Conservation (phyloP, 495 filamentous ascomycete species). For the Annulohypoxylon stygium region DNA sequence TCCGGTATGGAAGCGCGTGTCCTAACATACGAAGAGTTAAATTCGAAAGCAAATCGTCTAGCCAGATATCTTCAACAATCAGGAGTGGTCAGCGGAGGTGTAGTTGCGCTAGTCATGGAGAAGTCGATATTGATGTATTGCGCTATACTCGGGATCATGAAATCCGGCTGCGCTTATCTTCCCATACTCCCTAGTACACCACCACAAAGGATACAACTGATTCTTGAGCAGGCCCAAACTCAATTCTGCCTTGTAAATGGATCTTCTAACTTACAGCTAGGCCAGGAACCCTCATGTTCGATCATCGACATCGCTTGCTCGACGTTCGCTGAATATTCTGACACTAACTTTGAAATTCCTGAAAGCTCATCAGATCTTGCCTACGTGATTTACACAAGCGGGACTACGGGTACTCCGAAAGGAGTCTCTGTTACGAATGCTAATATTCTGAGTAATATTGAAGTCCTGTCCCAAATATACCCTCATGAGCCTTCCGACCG, state of each 20-base stretch:
- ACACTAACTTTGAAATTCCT: conserved; percentile 51
- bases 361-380: conserved; percentile 57
- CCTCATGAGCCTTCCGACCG: conserved; percentile 61
- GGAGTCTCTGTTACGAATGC: conserved; percentile 76
- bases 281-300: conserved; percentile 44
- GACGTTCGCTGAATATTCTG: conserved; percentile 36
- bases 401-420: conserved; percentile 76
- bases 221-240: conserved; percentile 67
- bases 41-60: conserved; percentile 72
- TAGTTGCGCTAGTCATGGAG: conserved; percentile 77
- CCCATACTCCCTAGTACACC: conserved; percentile 77
- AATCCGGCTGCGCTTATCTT: conserved; percentile 79
- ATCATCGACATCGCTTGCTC: conserved; percentile 55
- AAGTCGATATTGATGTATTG: conserved; percentile 77
- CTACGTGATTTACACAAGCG: conserved; percentile 76
- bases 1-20: conserved; percentile 48
- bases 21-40: conserved; percentile 73
- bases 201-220: conserved; percentile 62
- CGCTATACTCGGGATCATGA: conserved; percentile 77
- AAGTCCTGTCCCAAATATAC: conserved; percentile 70
- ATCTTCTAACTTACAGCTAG: conserved; percentile 27
- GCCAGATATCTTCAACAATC: conserved; percentile 66
- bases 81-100: conserved; percentile 62
- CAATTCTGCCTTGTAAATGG: conserved; percentile 61
- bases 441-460: conserved; percentile 77